Evolutionary conservation across 352 stramenopile genomes (phyloP), one percentile per base, ranked within the genome.

Genomic region (Phytophthora chlamydospora): DNA sequence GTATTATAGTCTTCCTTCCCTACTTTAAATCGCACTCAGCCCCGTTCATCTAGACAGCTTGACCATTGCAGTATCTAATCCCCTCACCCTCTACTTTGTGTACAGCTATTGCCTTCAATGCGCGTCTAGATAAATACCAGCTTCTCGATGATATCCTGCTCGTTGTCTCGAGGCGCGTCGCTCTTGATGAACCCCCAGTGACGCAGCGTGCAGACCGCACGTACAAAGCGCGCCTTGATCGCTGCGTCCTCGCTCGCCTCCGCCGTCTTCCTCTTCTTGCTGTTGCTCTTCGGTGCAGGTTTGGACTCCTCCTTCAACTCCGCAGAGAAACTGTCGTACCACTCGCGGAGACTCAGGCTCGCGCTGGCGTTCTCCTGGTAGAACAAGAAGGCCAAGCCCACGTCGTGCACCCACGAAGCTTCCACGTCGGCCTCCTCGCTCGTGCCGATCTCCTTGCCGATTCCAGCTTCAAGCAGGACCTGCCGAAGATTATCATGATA

Each of bases 121-220:
- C 21, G 32, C 47, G n/a, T 4, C 53, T 76, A 94, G 47, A 94
- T 80, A 50, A 94, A 94, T 27, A 94, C 80, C 11, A 89, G 58
- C 62, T 94, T 94, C 57, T 92, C 78, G n/a, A 93, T 65, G 17
- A 76, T 52, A 48, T 90, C 75, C 31, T 89, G 72, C 38, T 84
- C 71, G 17, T 49, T 34, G 29, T 83, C 73, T 17, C 74, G 64
- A 65, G 64, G 56, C 6, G 58, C 58, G 48, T 80, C 72, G 50
- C 66, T 81, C 48, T 76, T 78, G 40, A 87, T 57, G 46, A 87
- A 93, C 2, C 85, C 83, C 76, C 85, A 91, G 53, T 91, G 77
- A 24, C 85, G 73, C 52, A 95, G 43, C 24, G 80, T 90, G 40
- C 79, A 86, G 16, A 91, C 62, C 6, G 76, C 80, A 31, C 85